phyloP scores from a whole-genome alignment of 371 early-diverging fungal species.

The Thermomucor indicae-seudaticae region DNA sequence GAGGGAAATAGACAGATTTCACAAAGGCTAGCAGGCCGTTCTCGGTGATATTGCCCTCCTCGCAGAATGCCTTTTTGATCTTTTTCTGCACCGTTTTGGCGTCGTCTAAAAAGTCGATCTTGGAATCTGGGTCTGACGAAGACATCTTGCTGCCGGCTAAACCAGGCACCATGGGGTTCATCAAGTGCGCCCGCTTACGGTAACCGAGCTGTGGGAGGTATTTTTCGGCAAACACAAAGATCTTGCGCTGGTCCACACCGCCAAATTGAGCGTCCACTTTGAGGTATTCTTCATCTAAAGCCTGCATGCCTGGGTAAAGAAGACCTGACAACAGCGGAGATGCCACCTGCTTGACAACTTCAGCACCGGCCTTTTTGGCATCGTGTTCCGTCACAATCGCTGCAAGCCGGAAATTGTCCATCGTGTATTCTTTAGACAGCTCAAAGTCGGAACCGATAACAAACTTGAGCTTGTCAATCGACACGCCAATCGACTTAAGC shows the following conservation, averaged over 20 bases:
- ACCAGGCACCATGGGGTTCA: slow-evolving; percentile 99
- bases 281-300: slow-evolving; percentile 99
- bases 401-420: slow-evolving; percentile 93
- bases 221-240: slow-evolving; percentile 98
- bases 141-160: slow-evolving; percentile 98
- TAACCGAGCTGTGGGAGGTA: slow-evolving; percentile 96
- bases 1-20: slow-evolving; percentile 90
- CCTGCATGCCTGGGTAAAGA: slow-evolving; percentile 99
- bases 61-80: slow-evolving; percentile 97
- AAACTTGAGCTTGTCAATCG: slow-evolving; percentile 91
- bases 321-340: slow-evolving; percentile 93
- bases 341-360: slow-evolving; percentile 99
- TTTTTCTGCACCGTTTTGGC: slow-evolving; percentile 87
- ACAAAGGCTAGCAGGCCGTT: slow-evolving; percentile 94
- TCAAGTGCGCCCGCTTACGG: slow-evolving; percentile 97
- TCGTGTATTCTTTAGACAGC: slow-evolving; percentile 81
- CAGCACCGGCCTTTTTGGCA: slow-evolving; percentile 99
- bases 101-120: slow-evolving; percentile 97
- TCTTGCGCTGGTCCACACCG: slow-evolving; percentile 99
- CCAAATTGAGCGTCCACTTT: slow-evolving; percentile 99
- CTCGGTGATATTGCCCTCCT: slow-evolving; percentile 94
- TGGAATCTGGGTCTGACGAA: slow-evolving; percentile 96
- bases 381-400: slow-evolving; percentile 93
- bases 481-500: slow-evolving; percentile 87
- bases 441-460: slow-evolving; percentile 93